Evolutionary conservation across 805 yeast genomes (phyloP).

Genomic region (Debaryomyces prosopidis): DNA sequence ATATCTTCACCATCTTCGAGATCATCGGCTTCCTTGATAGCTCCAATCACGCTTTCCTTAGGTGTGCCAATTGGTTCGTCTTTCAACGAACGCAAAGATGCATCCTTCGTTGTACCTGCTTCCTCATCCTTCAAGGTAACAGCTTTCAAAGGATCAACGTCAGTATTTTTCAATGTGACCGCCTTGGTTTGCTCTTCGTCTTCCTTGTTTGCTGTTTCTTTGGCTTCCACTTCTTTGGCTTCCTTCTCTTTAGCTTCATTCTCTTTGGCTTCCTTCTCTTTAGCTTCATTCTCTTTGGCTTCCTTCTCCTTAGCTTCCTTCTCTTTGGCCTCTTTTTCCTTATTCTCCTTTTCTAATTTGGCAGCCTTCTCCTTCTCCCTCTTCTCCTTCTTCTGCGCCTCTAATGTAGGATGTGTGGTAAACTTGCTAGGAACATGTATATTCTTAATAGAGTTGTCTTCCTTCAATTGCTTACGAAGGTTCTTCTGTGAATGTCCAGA

Average conservation of each 20-base stretch:
- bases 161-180: too few relatives aligned
- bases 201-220: slow-evolving; percentile 13
- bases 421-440: slow-evolving; percentile 42
- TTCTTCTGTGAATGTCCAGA: slow-evolving; percentile 23
- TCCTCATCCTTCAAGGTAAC: too few relatives aligned
- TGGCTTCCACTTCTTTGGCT: slow-evolving; percentile 2
- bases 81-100: slow-evolving; percentile 18
- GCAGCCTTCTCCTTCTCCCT: slow-evolving; percentile 21
- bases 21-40: slow-evolving; percentile 13
- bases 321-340: slow-evolving; percentile 22
- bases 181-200: neutral
- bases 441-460: slow-evolving; percentile 30
- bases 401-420: slow-evolving; percentile 39
- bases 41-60: slow-evolving; percentile 4
- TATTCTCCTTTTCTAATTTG: slow-evolving; percentile 31
- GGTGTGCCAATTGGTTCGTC: slow-evolving; percentile 11
- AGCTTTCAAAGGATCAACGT: too few relatives aligned
- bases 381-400: slow-evolving; percentile 23
- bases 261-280: slow-evolving; percentile 23
- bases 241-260: slow-evolving; percentile 49
- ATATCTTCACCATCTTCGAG: slow-evolving; percentile 24
- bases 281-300: slow-evolving; percentile 3
- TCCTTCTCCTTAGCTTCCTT: slow-evolving; percentile 49
- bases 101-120: neutral
- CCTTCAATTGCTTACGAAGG: slow-evolving; percentile 35